Conservation (phyloP, 2,329 filamentous ascomycete species). For the Epichloe elymi region DNA sequence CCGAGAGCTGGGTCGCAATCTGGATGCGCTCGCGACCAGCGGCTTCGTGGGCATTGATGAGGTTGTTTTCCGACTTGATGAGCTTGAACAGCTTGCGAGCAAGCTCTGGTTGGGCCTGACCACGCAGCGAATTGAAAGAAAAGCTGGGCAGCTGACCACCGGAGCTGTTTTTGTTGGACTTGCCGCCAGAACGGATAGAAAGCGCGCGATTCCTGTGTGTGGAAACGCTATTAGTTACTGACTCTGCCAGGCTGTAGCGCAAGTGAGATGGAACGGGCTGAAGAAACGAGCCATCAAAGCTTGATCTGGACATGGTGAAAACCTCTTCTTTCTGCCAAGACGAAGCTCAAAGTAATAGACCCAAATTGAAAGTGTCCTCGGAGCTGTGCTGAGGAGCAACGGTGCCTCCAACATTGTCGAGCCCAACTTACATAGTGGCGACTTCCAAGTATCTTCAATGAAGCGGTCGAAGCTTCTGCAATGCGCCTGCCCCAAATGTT, state of each 20-base stretch:
- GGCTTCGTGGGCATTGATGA: slow-evolving; percentile 70
- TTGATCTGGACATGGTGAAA: slow-evolving; percentile 19
- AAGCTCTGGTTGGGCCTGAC: slow-evolving; percentile 73
- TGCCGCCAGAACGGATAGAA: slow-evolving; percentile 57
- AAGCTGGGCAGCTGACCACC: slow-evolving; percentile 49
- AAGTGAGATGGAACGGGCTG: slow-evolving; percentile 9
- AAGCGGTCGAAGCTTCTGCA: background rate
- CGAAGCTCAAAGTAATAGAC: background rate
- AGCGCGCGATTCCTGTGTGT: slow-evolving; percentile 54
- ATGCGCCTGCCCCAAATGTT: background rate
- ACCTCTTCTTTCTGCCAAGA: background rate
- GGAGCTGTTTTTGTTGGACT: slow-evolving; percentile 28
- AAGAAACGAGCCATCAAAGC: slow-evolving; percentile 17
- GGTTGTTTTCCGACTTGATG: slow-evolving; percentile 89
- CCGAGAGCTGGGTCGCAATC: slow-evolving; percentile 82
- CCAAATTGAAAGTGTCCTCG: background rate
- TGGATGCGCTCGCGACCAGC: slow-evolving; percentile 73
- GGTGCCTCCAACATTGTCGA: background rate
- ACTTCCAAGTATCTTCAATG: slow-evolving; percentile 1
- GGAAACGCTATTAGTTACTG: slow-evolving; percentile 15
- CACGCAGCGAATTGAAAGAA: slow-evolving; percentile 75
- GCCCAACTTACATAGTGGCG: slow-evolving; percentile 6
- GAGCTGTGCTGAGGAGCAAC: background rate
- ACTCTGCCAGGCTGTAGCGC: slow-evolving; percentile 10
- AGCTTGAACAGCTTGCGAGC: slow-evolving; percentile 80